Evolutionary conservation across 768 basidiomycete genomes (phyloP).

Genomic region (Paxillus involutus): DNA sequence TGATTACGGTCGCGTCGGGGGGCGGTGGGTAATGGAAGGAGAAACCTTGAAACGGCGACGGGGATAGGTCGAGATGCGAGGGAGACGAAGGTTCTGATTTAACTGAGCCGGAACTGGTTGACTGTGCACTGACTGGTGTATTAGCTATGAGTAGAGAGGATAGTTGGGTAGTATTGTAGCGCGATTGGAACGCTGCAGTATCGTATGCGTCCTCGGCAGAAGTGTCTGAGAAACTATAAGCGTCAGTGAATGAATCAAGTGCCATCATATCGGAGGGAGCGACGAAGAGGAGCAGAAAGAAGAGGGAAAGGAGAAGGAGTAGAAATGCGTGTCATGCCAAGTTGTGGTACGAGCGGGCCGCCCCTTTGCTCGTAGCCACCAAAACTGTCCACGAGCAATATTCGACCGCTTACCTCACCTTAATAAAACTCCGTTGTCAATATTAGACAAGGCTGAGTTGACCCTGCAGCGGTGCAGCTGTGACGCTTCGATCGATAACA

Average conservation of each 20-base stretch:
- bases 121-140: neutral
- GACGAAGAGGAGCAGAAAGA: neutral
- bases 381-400: neutral
- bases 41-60: slow-evolving; percentile 20
- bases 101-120: slow-evolving; percentile 16
- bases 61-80: slow-evolving; percentile 19
- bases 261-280: slow-evolving; percentile 10
- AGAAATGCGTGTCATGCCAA: neutral
- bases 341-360: neutral
- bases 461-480: neutral
- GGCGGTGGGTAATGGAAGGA: slow-evolving; percentile 21
- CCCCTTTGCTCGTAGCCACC: slow-evolving; percentile 5
- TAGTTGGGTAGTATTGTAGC: neutral
- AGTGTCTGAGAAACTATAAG: slow-evolving; percentile 12
- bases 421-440: slow-evolving; percentile 2
- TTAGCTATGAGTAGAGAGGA: slow-evolving; percentile 1
- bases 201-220: neutral
- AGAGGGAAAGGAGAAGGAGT: neutral
- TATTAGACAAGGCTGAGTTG: neutral
- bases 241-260: slow-evolving; percentile 24
- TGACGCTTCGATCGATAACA: neutral
- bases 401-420: slow-evolving; percentile 18
- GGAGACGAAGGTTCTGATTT: slow-evolving; percentile 30
- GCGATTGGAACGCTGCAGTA: neutral
- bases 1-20: neutral